Evolutionary conservation across 2,329 filamentous ascomycete genomes (phyloP).

Genomic region (Talaromyces sp.): DNA sequence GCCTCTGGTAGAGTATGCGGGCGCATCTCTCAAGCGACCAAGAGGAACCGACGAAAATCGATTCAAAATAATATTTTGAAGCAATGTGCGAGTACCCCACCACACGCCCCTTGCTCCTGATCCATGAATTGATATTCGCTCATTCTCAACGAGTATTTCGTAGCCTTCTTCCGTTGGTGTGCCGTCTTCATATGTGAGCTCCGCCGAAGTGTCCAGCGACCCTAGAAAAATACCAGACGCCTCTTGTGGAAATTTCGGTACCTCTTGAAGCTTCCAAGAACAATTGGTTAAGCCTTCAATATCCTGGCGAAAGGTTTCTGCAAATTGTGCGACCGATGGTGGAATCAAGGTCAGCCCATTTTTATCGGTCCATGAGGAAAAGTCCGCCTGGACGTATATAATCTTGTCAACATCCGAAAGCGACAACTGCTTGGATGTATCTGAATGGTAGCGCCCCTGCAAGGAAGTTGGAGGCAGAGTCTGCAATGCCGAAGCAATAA

Average conservation of each 20-base stretch:
- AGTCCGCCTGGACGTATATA: conserved; percentile 44
- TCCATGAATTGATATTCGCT: conserved; percentile 51
- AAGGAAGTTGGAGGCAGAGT: conserved; percentile 41
- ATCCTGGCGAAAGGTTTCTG: conserved; percentile 50
- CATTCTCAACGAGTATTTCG: conserved; percentile 42
- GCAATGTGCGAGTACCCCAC: conserved; percentile 61
- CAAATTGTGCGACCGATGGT: conserved; percentile 54
- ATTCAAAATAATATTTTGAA: conserved; percentile 53
- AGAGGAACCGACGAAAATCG: conserved; percentile 40
- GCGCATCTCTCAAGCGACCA: conserved; percentile 53
- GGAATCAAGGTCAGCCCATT: conserved; percentile 56
- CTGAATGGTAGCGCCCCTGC: conserved; percentile 30
- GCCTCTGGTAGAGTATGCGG: conserved; percentile 55
- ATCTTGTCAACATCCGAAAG: conserved; percentile 9
- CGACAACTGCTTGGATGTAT: conserved; percentile 13
- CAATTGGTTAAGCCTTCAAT: conserved; percentile 45
- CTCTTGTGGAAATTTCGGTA: conserved; percentile 37
- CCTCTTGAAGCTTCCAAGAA: conserved; percentile 46
- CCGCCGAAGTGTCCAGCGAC: conserved; percentile 16
- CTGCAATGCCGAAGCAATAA: conserved; percentile 39
- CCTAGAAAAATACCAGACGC: conserved; percentile 50
- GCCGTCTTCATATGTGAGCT: conserved; percentile 53
- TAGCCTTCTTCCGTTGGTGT: conserved; percentile 55
- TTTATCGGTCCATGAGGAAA: conserved; percentile 46
- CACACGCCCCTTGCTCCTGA: conserved; percentile 59